Percentiles rank a stretch among this genome's conserved stretches.
Conservation (phyloP, 441 rosid genomes). For the Aquilaria agallochum region DNA sequence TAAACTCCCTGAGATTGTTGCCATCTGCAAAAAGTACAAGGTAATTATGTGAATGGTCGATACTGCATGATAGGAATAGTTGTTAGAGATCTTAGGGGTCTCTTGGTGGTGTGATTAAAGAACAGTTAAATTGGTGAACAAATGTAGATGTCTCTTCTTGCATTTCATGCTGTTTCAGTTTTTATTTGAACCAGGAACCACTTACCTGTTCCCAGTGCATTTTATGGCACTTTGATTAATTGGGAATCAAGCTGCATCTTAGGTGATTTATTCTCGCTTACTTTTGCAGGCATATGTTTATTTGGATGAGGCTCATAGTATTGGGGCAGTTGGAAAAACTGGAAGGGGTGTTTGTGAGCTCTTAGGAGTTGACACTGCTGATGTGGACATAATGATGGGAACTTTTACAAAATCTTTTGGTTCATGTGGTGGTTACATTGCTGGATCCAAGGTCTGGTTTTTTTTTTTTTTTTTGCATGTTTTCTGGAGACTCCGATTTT, state of each 20-base stretch:
- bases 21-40: slow-evolving; percentile 78
- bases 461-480: slow-evolving; percentile 3
- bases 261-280: neutral
- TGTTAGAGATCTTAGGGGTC: too few relatives aligned
- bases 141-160: too few relatives aligned
- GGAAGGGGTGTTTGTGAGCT: slow-evolving; percentile 88
- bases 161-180: too few relatives aligned
- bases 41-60: slow-evolving; percentile 16
- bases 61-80: too few relatives aligned
- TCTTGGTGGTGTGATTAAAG: too few relatives aligned
- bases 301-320: slow-evolving; percentile 83
- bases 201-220: slow-evolving; percentile 1
- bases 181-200: too few relatives aligned
- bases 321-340: slow-evolving; percentile 79
- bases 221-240: neutral
- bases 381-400: slow-evolving; percentile 91
- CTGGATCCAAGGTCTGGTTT: slow-evolving; percentile 63
- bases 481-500: neutral
- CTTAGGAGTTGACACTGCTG: slow-evolving; percentile 68
- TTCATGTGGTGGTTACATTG: slow-evolving; percentile 83
- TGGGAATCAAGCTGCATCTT: neutral
- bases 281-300: slow-evolving; percentile 51
- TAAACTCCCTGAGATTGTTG: slow-evolving; percentile 68
- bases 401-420: slow-evolving; percentile 84
- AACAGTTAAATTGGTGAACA: too few relatives aligned